phyloP scores from a whole-genome alignment of 2,329 filamentous ascomycete species.

The Alternaria arbusti region DNA sequence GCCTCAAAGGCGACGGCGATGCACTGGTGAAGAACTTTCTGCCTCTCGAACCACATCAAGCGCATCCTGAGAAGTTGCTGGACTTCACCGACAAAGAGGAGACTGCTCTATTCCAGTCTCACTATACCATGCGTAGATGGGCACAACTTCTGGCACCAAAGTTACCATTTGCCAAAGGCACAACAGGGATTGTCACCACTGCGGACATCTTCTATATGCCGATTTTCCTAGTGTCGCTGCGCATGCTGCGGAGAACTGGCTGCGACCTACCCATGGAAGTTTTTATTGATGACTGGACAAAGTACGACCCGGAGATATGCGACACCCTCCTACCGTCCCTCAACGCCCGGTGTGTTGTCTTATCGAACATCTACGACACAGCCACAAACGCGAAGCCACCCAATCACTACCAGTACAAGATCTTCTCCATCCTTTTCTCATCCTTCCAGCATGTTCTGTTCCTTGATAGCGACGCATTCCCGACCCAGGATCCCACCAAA shows the following conservation, averaged over 20 bases:
- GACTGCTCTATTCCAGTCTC: conserved; percentile 21
- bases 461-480: conserved; percentile 65
- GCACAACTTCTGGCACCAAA: conserved; percentile 27
- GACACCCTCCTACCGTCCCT: conserved; percentile 46
- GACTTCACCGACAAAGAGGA: conserved; percentile 28
- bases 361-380: conserved; percentile 33
- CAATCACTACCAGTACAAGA: conserved; percentile 60
- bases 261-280: conserved; percentile 58
- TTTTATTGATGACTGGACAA: conserved; percentile 45
- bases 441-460: conserved; percentile 66
- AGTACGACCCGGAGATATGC: conserved; percentile 51
- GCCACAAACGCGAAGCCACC: conserved; percentile 17
- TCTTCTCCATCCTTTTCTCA: conserved; percentile 64
- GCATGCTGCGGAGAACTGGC: conserved; percentile 60
- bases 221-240: conserved; percentile 57
- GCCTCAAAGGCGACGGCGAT: conserved; percentile 13
- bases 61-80: conserved; percentile 16
- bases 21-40: conserved; percentile 10
- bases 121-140: conserved; percentile 29
- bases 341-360: conserved; percentile 49
- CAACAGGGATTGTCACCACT: conserved; percentile 60
- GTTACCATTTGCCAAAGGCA: conserved; percentile 49
- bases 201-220: conserved; percentile 58
- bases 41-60: conserved; percentile 16
- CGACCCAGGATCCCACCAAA: conserved; percentile 53